Percentiles rank a stretch among this genome's conserved stretches.
Evolutionary conservation across 1,139 yeast genomes (phyloP).

Genomic region (Debaryomycetaceae sp.): DNA sequence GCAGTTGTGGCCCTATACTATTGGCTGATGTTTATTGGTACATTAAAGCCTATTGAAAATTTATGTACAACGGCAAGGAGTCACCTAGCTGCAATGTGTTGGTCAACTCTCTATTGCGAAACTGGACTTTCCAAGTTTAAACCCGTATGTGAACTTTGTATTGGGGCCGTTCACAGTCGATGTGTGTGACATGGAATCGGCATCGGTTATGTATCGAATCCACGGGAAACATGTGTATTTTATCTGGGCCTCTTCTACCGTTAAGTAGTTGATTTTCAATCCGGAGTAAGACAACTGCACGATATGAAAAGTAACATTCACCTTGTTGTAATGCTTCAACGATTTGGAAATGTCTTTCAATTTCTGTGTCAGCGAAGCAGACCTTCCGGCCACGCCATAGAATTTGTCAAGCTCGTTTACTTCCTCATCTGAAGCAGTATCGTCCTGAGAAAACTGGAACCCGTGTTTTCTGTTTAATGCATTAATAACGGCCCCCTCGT

Average conservation of each 20-base stretch:
- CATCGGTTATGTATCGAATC: slow-evolving; percentile 41
- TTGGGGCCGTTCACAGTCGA: background rate
- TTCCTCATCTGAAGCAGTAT: slow-evolving; percentile 15
- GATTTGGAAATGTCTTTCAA: slow-evolving; percentile 11
- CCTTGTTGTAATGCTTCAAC: slow-evolving; percentile 20
- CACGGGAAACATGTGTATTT: slow-evolving; percentile 47
- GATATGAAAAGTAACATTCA: slow-evolving; percentile 32
- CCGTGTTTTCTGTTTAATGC: background rate
- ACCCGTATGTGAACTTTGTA: slow-evolving; percentile 18
- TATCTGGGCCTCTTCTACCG: slow-evolving; percentile 41
- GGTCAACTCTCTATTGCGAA: slow-evolving; percentile 11
- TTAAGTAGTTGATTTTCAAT: slow-evolving; percentile 34
- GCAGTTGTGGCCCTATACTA: too few relatives aligned
- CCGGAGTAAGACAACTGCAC: slow-evolving; percentile 46
- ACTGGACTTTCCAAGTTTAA: slow-evolving; percentile 25
- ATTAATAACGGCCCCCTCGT: background rate
- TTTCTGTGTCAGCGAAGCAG: slow-evolving; percentile 22
- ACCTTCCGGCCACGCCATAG: slow-evolving; percentile 40
- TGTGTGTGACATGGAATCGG: slow-evolving; percentile 8
- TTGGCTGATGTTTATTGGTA: too few relatives aligned
- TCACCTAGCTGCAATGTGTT: background rate
- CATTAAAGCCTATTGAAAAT: too few relatives aligned
- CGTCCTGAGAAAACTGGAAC: slow-evolving; percentile 4
- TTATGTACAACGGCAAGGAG: too few relatives aligned
- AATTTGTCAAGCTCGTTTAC: slow-evolving; percentile 33